Percentiles rank a stretch among this genome's conserved stretches.
These are phyloP conservation scores for Mortierella antarctica DNA, from an alignment of 192 early-diverging fungal species.

Conservation along the genomic window DNA sequence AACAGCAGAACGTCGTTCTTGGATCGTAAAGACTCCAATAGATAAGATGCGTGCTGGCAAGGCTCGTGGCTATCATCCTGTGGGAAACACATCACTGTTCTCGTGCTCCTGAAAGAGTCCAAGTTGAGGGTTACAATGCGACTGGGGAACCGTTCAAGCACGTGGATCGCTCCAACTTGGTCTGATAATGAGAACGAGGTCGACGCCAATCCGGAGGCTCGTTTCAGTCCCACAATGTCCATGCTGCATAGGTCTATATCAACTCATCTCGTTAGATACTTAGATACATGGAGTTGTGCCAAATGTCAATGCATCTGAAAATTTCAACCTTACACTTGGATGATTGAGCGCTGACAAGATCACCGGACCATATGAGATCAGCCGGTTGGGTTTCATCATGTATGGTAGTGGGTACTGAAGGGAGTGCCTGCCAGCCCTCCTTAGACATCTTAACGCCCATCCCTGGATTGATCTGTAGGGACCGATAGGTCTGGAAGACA, in stretches of 20 bases:
- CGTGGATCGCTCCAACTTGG: slow-evolving; percentile 16
- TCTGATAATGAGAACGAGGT: not conserved
- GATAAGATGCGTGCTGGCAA: slow-evolving; percentile 17
- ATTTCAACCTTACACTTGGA: slow-evolving; percentile 17
- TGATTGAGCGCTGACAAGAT: slow-evolving; percentile 6
- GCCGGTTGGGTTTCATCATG: not conserved
- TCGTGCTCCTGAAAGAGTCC: slow-evolving; percentile 3
- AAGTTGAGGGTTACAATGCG: slow-evolving; percentile 6
- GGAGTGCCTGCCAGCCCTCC: slow-evolving; percentile 34
- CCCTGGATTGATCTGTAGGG: slow-evolving; percentile 38
- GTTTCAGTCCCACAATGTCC: not conserved
- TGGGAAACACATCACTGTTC: slow-evolving; percentile 22
- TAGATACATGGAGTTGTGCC: not conserved
- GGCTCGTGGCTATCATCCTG: not conserved
- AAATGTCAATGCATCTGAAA: not conserved
- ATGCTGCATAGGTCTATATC: slow-evolving; percentile 14
- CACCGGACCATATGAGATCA: slow-evolving; percentile 20
- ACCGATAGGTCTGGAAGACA: slow-evolving; percentile 32
- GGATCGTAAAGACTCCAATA: slow-evolving; percentile 13
- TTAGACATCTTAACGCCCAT: slow-evolving; percentile 38
- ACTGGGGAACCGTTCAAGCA: slow-evolving; percentile 16
- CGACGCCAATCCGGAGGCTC: not conserved
- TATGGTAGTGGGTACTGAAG: not conserved
- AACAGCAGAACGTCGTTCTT: slow-evolving; percentile 22
- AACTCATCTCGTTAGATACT: not conserved